Evolutionary conservation across 75 land plant species (phyloP).

Genomic region (Sequoia sempervirens): DNA sequence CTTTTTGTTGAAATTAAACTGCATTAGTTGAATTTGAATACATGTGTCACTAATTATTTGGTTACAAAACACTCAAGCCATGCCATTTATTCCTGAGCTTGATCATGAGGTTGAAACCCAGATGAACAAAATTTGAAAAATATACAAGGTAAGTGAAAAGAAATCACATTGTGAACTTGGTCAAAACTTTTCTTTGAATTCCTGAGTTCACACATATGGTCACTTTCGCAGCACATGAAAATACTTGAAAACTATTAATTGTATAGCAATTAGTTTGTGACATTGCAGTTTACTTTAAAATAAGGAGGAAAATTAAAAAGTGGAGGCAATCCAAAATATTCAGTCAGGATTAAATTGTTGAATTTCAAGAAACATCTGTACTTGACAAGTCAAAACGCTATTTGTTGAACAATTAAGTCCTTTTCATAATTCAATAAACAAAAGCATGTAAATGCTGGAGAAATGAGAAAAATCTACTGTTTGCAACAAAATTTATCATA

Average conservation of each 20-base stretch:
- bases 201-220: neutral
- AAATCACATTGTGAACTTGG: neutral
- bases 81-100: neutral
- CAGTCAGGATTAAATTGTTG: neutral
- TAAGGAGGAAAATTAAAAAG: neutral
- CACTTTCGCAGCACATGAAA: neutral
- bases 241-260: neutral
- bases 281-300: neutral
- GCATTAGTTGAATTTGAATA: neutral
- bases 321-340: neutral
- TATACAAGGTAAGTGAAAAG: neutral
- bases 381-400: neutral
- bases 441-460: neutral
- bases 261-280: neutral
- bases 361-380: neutral
- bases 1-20: too few relatives aligned
- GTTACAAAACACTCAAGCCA: neutral
- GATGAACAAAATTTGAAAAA: neutral
- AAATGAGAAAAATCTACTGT: neutral
- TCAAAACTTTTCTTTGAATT: neutral
- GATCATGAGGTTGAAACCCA: neutral
- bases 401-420: neutral
- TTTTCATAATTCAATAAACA: slow-evolving; percentile 1
- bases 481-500: neutral
- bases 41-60: neutral